Conservation (phyloP, 345 rosid species). For the Mangifera indica region DNA sequence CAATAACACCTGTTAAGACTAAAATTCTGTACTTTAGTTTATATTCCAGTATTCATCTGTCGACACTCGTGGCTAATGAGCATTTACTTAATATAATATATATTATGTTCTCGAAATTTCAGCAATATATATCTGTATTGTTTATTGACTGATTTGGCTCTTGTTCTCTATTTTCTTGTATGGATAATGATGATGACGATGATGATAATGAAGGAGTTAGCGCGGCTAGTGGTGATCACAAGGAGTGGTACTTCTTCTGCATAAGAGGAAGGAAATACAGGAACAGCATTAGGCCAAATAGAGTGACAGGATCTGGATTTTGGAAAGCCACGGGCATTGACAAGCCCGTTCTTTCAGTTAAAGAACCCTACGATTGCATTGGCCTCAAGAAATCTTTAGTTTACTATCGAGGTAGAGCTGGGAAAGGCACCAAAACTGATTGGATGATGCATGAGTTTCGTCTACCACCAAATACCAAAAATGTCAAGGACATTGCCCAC, state of each 20-base stretch:
- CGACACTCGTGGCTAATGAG: too few relatives aligned
- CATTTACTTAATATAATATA: too few relatives aligned
- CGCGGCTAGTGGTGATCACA: slow-evolving; percentile 50
- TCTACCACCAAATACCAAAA: slow-evolving; percentile 37
- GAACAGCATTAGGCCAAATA: slow-evolving; percentile 76
- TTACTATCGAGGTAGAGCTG: slow-evolving; percentile 71
- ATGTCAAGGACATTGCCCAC: slow-evolving; percentile 3
- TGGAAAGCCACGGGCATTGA: slow-evolving; percentile 94
- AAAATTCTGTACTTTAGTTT: too few relatives aligned
- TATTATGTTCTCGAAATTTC: too few relatives aligned
- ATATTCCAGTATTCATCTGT: too few relatives aligned
- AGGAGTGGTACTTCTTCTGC: slow-evolving; percentile 77
- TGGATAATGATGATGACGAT: too few relatives aligned
- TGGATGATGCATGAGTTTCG: slow-evolving; percentile 97
- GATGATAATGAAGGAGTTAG: slow-evolving; percentile 36
- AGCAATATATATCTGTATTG: neutral
- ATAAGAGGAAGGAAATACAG: slow-evolving; percentile 75
- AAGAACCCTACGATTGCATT: slow-evolving; percentile 46
- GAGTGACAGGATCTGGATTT: slow-evolving; percentile 85
- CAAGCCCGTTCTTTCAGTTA: slow-evolving; percentile 49
- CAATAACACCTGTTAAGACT: too few relatives aligned
- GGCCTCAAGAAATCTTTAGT: slow-evolving; percentile 84
- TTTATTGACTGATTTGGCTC: neutral
- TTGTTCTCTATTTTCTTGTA: neutral
- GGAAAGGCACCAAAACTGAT: slow-evolving; percentile 85